phyloP scores from a whole-genome alignment of 2,329 filamentous ascomycete genomes.

The Chrysosporium keratinophilum region DNA sequence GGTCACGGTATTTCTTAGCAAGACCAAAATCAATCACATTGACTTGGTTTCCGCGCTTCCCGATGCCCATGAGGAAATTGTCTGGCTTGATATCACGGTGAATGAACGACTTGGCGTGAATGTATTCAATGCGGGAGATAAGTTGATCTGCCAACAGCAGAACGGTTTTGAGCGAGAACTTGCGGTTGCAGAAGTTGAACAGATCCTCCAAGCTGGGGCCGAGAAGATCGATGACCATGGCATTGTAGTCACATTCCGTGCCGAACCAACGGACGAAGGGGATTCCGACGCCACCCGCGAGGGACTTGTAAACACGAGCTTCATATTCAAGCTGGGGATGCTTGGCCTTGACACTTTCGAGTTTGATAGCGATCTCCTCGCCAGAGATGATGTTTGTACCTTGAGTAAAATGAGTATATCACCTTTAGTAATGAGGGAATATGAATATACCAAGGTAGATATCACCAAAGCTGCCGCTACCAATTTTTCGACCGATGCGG shows the following conservation, averaged over 20 bases:
- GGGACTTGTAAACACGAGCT: constrained; percentile 74
- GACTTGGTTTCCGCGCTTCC: constrained; percentile 98
- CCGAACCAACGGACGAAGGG: constrained; percentile 99
- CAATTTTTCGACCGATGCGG: constrained; percentile 98
- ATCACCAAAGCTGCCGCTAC: constrained; percentile 92
- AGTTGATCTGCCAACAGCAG: constrained; percentile 92
- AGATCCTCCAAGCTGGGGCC: constrained; percentile 93
- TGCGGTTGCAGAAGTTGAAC: constrained; percentile 99
- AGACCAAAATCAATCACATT: constrained; percentile 99
- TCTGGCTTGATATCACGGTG: constrained; percentile 99
- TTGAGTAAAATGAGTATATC: constrained; percentile 22
- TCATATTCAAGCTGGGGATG: constrained; percentile 98
- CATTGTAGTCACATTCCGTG: constrained; percentile 99
- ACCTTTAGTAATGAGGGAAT: constrained; percentile 17
- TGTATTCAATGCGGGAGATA: constrained; percentile 98
- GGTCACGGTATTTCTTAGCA: constrained; percentile 99
- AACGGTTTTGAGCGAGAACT: constrained; percentile 98
- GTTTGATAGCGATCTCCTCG: constrained; percentile 99
- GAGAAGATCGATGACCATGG: constrained; percentile 96
- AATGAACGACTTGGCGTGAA: constrained; percentile 98
- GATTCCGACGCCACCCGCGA: constrained; percentile 93
- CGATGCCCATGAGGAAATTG: constrained; percentile 99
- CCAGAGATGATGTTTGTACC: constrained; percentile 99
- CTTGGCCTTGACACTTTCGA: constrained; percentile 98
- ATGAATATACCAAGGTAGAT: constrained; percentile 68